Conservation (phyloP, 805 yeast genomes). For the Kodamaea hsintzibuensis region DNA sequence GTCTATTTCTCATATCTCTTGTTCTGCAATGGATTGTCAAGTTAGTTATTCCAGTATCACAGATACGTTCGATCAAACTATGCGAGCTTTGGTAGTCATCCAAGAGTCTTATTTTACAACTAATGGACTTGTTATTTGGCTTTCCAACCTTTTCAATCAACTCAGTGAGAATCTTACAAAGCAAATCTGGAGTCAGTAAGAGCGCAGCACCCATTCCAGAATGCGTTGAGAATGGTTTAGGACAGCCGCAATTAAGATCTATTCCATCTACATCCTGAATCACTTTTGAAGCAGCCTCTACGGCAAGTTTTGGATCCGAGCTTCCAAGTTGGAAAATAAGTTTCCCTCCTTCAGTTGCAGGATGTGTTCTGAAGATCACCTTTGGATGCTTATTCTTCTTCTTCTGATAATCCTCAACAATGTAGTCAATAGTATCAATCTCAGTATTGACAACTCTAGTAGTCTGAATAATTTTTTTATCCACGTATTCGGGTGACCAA, state of each 20-base stretch:
- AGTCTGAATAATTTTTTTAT: conserved; percentile 76
- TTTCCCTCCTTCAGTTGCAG: conserved; percentile 58
- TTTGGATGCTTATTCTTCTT: conserved; percentile 48
- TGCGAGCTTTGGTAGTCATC: conserved; percentile 62
- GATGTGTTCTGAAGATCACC: conserved; percentile 73
- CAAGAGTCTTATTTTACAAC: conserved; percentile 84
- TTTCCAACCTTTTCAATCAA: conserved; percentile 80
- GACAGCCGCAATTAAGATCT: conserved; percentile 96
- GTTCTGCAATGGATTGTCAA: conserved; percentile 93
- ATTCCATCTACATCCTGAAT: conserved; percentile 88
- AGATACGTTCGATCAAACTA: conserved; percentile 49
- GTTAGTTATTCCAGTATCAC: conserved; percentile 78
- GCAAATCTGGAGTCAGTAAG: conserved; percentile 73
- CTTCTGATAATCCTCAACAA: conserved; percentile 36
- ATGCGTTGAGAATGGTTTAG: conserved; percentile 92
- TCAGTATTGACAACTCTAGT: conserved; percentile 58
- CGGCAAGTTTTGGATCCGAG: conserved; percentile 79
- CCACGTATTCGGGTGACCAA: conserved; percentile 93
- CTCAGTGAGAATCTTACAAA: conserved; percentile 65
- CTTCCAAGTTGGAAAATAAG: conserved; percentile 92
- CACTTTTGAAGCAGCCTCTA: conserved; percentile 78
- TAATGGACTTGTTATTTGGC: conserved; percentile 75
- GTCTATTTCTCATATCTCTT: conserved; percentile 83
- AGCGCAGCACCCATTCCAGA: conserved; percentile 98
- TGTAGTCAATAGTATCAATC: conserved; percentile 62